Evolutionary conservation across 2,329 filamentous ascomycete species (phyloP).

Genomic region (Neurospora sp.): DNA sequence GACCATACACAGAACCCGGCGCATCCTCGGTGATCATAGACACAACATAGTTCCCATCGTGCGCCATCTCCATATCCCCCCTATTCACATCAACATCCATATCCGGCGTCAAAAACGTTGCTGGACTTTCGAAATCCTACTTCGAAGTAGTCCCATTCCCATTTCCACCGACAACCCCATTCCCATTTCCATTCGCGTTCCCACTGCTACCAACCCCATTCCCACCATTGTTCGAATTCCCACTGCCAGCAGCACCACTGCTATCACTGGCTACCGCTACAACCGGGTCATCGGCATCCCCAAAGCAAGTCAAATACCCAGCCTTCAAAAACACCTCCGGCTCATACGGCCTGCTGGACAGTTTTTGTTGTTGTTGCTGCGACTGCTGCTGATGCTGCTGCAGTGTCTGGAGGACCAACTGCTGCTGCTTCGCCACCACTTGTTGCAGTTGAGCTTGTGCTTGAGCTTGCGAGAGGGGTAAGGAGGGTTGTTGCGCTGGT

Average conservation of each 20-base stretch:
- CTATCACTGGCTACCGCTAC: neutral
- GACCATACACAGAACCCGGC: neutral
- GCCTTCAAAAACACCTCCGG: slow-evolving; percentile 3
- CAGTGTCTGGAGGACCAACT: neutral
- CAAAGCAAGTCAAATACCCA: slow-evolving; percentile 11
- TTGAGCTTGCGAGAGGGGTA: neutral
- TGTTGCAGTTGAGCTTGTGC: neutral
- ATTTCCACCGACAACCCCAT: neutral
- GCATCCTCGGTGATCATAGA: too few species aligned
- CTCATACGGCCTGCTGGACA: neutral
- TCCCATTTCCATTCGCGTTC: neutral
- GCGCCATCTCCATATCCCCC: neutral
- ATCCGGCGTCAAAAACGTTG: neutral
- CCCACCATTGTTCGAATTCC: neutral
- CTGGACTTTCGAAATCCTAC: neutral
- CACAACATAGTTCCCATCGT: too few species aligned
- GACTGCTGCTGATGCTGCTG: neutral
- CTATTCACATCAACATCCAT: neutral
- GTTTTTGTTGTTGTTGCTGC: neutral
- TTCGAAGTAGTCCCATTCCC: neutral
- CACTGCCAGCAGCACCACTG: neutral
- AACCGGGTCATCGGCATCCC: slow-evolving; percentile 1
- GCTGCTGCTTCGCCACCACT: neutral
- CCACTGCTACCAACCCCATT: neutral
- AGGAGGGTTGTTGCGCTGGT: neutral